Percentiles rank a stretch among this genome's conserved stretches.
These are phyloP conservation scores for Penicillium fimorum DNA, from an alignment of 495 filamentous ascomycete species.

Conservation along the genomic window DNA sequence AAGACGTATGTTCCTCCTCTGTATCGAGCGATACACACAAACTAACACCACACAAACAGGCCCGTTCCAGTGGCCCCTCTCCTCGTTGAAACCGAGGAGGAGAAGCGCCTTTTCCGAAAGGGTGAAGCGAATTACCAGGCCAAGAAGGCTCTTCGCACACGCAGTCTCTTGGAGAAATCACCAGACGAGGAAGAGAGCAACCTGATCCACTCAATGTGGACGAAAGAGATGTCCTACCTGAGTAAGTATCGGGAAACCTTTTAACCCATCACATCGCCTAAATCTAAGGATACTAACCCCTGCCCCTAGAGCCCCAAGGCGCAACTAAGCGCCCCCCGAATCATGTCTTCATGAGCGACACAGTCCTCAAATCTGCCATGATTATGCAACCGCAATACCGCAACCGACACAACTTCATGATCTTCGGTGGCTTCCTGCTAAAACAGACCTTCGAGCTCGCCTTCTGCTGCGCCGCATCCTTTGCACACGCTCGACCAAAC, in stretches of 20 bases:
- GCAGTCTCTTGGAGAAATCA: slow-evolving; percentile 65
- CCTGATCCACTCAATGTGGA: slow-evolving; percentile 79
- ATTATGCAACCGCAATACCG: slow-evolving; percentile 90
- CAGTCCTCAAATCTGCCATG: slow-evolving; percentile 63
- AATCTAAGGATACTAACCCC: not conserved
- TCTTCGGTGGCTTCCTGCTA: slow-evolving; percentile 82
- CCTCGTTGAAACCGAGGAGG: slow-evolving; percentile 65
- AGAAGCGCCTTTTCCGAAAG: slow-evolving; percentile 62
- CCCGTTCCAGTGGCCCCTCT: slow-evolving; percentile 59
- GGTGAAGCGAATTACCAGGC: slow-evolving; percentile 72
- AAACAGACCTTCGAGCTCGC: slow-evolving; percentile 83
- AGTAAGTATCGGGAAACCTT: slow-evolving; percentile 31
- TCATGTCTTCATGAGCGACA: slow-evolving; percentile 65
- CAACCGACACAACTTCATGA: slow-evolving; percentile 86
- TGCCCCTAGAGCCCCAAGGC: slow-evolving; percentile 55
- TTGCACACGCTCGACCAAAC: slow-evolving; percentile 69
- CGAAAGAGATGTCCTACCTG: slow-evolving; percentile 65
- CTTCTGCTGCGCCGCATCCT: slow-evolving; percentile 83
- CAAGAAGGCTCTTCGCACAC: slow-evolving; percentile 66
- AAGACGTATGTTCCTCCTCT: slow-evolving; percentile 54
- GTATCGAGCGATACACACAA: not conserved
- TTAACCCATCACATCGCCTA: not conserved
- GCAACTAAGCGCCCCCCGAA: slow-evolving; percentile 57
- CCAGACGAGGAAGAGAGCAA: slow-evolving; percentile 76
- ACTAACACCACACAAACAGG: slow-evolving; percentile 29